A percentile compares a stretch with the other conserved stretches of the same genome.
Evolutionary conservation across 306 rosid genomes (phyloP).

Genomic region (Myrica gale): DNA sequence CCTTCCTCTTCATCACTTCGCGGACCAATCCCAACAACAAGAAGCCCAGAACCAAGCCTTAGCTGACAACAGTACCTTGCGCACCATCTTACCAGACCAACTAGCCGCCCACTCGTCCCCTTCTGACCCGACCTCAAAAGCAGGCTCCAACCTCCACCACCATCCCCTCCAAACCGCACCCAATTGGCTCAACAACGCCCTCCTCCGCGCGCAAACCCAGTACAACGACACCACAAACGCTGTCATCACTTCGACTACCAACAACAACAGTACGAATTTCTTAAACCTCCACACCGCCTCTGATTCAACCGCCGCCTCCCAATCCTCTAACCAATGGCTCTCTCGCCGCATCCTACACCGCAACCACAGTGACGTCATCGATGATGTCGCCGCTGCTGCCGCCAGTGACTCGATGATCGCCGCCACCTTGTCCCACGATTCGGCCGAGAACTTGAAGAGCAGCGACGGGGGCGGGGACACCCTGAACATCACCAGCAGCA

Average conservation of each 20-base stretch:
- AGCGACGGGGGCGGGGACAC: neutral
- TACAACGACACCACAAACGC: constrained; percentile 31
- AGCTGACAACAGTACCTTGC: constrained; percentile 27
- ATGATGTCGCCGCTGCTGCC: constrained; percentile 35
- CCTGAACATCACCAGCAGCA: constrained; percentile 16
- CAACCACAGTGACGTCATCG: constrained; percentile 74
- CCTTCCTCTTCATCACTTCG: constrained; percentile 73
- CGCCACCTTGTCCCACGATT: constrained; percentile 53
- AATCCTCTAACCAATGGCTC: constrained; percentile 73
- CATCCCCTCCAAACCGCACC: constrained; percentile 68
- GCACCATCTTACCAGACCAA: constrained; percentile 39
- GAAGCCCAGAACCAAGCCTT: constrained; percentile 29
- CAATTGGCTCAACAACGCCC: constrained; percentile 97
- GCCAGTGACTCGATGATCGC: constrained; percentile 58
- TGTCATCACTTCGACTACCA: neutral
- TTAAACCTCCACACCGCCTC: constrained; percentile 83
- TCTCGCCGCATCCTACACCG: constrained; percentile 66
- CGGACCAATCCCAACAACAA: constrained; percentile 49
- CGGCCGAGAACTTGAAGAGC: constrained; percentile 44
- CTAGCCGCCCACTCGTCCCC: constrained; percentile 34
- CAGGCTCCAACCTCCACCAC: constrained; percentile 45
- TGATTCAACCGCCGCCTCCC: constrained; percentile 51
- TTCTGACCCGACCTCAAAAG: constrained; percentile 43
- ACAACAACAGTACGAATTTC: constrained; percentile 42
- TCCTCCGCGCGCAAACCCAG: constrained; percentile 62